Evolutionary conservation across 257 asterid species (phyloP), one percentile per base, ranked within the genome.

Genomic region (Paraleonurus japonicus): DNA sequence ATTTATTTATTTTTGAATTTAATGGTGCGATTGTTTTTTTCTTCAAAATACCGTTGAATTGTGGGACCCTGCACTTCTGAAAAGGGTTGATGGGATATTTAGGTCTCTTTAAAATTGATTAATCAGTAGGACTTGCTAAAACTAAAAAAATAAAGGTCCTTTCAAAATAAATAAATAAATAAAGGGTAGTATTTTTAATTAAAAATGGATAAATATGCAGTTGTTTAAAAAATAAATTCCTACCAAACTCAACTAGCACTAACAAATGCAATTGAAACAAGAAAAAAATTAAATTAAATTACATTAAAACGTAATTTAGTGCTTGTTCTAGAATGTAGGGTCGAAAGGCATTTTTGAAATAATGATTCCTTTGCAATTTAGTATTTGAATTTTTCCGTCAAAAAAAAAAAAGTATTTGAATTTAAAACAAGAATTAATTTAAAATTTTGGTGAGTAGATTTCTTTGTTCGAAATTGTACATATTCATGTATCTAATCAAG

Each of bases 41-140:
- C 37, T 32, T 68, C 76, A 65, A 65, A 63, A 77, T 77, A 71
- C 80, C 82, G 82, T 74, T 77, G 78, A 66, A 37, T 4, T n/a
- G 67, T 51, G 68, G 61, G 75, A 20, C 59, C 48, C 68, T 2
- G 16, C 11, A 12, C 53, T 15, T 35, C 60, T 22, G 27, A 50
- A 69, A 61, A 69, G 43, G 60, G 75, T 69, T 8, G 67, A 53
- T 76, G 50, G 53, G 61, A 50, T 74, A 59, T 71, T 19, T 41
- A 26, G 7, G 65, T n/a, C 33, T 20, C 60, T 33, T 27, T 7
- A 51, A 22, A 32, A 37, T 65, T 37, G 28, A 33, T 45, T 68
- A 51, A 47, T 69, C 22, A 12, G 4, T 68, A 51, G 7, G 6
- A 45, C 32, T 28, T 17, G 61, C 33, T 30, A 35, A 20, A 63